phyloP scores from a whole-genome alignment of 2,329 filamentous ascomycete species.

The Elsinoe arachidis region DNA sequence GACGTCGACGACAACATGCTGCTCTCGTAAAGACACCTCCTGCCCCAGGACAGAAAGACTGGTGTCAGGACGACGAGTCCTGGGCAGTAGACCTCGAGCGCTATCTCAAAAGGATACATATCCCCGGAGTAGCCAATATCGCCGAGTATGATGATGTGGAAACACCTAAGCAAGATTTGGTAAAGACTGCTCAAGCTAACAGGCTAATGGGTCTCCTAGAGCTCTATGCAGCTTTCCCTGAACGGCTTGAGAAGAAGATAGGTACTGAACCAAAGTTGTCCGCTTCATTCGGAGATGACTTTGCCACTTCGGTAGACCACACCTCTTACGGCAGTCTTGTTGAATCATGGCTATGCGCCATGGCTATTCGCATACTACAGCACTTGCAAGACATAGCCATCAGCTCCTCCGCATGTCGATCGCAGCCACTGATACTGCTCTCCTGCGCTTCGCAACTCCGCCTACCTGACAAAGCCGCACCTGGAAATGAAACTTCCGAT shows the following conservation, averaged over 20 bases:
- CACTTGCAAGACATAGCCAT: constrained; percentile 42
- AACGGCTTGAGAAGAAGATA: constrained; percentile 23
- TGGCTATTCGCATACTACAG: constrained; percentile 43
- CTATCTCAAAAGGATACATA: constrained; percentile 38
- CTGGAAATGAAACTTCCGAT: constrained; percentile 37
- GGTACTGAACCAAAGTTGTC: constrained; percentile 15
- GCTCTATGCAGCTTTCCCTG: constrained; percentile 46
- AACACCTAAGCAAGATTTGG: constrained; percentile 45
- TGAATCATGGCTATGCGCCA: constrained; percentile 41
- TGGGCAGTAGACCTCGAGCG: constrained; percentile 39
- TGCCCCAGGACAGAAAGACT: background rate
- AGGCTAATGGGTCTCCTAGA: constrained; percentile 46
- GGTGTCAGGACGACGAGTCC: constrained; percentile 22
- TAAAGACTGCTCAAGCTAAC: constrained; percentile 46
- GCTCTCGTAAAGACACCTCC: background rate
- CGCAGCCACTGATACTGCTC: constrained; percentile 46
- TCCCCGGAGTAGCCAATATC: constrained; percentile 40
- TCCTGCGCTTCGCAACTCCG: constrained; percentile 44
- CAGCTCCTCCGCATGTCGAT: constrained; percentile 45
- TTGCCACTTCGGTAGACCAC: constrained; percentile 19
- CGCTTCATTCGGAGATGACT: constrained; percentile 16
- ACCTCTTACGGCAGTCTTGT: constrained; percentile 15
- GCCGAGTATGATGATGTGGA: constrained; percentile 44
- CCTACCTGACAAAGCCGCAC: constrained; percentile 28
- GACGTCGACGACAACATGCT: constrained; percentile 14